A percentile compares a stretch with the other conserved stretches of the same genome.
Evolutionary conservation across 2,329 filamentous ascomycete genomes (phyloP).

Genomic region (Thelonectria olida): DNA sequence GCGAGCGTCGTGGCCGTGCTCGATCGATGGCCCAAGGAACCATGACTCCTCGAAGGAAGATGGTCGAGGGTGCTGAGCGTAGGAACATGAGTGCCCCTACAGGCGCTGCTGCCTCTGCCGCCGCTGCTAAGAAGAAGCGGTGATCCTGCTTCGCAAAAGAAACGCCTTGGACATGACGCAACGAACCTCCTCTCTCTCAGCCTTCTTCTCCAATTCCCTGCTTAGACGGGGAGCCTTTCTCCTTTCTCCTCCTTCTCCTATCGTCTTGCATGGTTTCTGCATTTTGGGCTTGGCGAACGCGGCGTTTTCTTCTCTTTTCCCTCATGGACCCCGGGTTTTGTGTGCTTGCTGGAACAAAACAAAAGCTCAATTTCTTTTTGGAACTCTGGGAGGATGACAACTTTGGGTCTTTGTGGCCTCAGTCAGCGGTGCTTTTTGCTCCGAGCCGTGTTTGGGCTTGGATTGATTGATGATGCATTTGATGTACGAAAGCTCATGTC

Average conservation of each 20-base stretch:
- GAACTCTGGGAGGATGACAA: not conserved
- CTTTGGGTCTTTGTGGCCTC: slow-evolving; percentile 8
- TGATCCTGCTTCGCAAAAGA: slow-evolving; percentile 19
- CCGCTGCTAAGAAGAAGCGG: slow-evolving; percentile 33
- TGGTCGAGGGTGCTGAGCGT: slow-evolving; percentile 59
- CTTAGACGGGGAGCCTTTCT: slow-evolving; percentile 14
- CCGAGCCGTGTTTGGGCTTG: slow-evolving; percentile 4
- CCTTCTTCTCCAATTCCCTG: slow-evolving; percentile 1
- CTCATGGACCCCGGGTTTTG: slow-evolving; percentile 8
- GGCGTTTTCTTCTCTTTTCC: slow-evolving; percentile 31
- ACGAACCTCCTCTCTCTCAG: slow-evolving; percentile 20
- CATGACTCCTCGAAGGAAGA: slow-evolving; percentile 65
- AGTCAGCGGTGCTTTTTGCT: not conserved
- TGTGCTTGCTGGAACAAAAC: slow-evolving; percentile 13
- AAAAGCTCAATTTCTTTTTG: slow-evolving; percentile 14
- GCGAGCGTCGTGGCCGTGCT: slow-evolving; percentile 75
- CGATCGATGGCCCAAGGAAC: slow-evolving; percentile 73
- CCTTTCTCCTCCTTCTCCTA: slow-evolving; percentile 11
- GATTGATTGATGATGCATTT: slow-evolving; percentile 15
- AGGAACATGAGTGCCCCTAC: slow-evolving; percentile 61
- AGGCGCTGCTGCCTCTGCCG: slow-evolving; percentile 39
- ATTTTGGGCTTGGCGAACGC: slow-evolving; percentile 33
- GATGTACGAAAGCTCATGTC: slow-evolving; percentile 21
- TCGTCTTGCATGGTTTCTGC: slow-evolving; percentile 22
- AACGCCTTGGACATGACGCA: slow-evolving; percentile 34